These are phyloP conservation scores for Mortierella sp. DNA, from an alignment of 371 early-diverging fungal species.

Conservation along the genomic window DNA sequence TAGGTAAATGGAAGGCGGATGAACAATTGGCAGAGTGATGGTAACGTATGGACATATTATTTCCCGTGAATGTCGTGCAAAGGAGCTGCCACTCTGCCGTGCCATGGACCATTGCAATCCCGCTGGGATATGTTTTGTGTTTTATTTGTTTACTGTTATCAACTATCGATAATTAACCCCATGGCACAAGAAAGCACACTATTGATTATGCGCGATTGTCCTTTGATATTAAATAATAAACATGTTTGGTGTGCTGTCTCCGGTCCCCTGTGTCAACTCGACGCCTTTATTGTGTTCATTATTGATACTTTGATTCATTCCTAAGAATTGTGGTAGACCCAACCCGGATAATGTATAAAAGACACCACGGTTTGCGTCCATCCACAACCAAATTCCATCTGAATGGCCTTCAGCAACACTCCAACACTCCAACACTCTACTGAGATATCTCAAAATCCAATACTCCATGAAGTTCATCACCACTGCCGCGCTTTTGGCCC, in stretches of 20 bases:
- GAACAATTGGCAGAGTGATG: too few relatives aligned
- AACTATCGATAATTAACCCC: background rate
- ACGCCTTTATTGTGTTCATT: background rate
- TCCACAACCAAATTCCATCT: background rate
- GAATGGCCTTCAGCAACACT: background rate
- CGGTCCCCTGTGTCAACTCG: too few relatives aligned
- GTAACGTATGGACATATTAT: background rate
- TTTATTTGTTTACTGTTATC: background rate
- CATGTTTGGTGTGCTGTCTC: too few relatives aligned
- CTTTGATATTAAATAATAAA: background rate
- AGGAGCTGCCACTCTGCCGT: too few relatives aligned
- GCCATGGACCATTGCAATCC: too few relatives aligned
- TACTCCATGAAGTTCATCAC: constrained; percentile 35
- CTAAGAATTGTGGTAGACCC: too few relatives aligned
- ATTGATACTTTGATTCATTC: too few relatives aligned
- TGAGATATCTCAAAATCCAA: background rate
- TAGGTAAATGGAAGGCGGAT: too few relatives aligned
- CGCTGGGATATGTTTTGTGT: background rate
- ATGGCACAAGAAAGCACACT: background rate
- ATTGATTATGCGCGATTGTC: constrained; percentile 22
- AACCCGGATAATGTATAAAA: background rate
- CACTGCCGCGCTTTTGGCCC: constrained; percentile 22
- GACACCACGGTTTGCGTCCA: background rate
- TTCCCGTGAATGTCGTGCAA: too few relatives aligned
- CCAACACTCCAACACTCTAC: background rate